Conservation (phyloP, 2,329 filamentous ascomycete genomes). For the Juglanconis sp. region DNA sequence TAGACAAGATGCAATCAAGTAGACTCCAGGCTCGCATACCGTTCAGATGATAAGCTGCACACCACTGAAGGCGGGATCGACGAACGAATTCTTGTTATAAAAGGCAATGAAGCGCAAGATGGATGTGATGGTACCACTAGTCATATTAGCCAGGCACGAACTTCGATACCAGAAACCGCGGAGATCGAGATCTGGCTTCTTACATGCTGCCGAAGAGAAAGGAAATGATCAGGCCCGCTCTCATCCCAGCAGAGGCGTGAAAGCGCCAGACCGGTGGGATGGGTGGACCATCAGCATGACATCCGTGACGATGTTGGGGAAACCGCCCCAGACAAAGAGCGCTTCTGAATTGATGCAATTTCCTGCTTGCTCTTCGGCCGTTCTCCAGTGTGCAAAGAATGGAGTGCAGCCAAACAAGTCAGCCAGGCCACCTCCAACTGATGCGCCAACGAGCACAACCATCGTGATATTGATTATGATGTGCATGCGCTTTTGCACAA, state of each 20-base stretch:
- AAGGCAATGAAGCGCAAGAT: slow-evolving; percentile 27
- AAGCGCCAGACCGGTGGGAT: slow-evolving; percentile 31
- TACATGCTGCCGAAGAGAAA: slow-evolving; percentile 6
- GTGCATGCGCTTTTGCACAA: slow-evolving; percentile 15
- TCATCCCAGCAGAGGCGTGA: background rate
- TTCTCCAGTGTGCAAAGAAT: slow-evolving; percentile 10
- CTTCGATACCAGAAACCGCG: background rate
- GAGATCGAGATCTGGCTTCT: background rate
- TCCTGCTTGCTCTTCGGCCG: slow-evolving; percentile 7
- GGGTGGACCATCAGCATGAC: slow-evolving; percentile 31
- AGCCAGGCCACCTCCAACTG: background rate
- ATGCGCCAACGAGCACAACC: background rate
- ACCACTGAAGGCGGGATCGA: slow-evolving; percentile 22
- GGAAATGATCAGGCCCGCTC: background rate
- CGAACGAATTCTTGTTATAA: slow-evolving; percentile 19
- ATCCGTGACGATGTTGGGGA: slow-evolving; percentile 36
- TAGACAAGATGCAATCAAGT: slow-evolving; percentile 27
- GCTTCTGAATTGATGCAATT: slow-evolving; percentile 27
- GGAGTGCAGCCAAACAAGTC: background rate
- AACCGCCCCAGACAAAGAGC: slow-evolving; percentile 27
- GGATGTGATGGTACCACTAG: slow-evolving; percentile 27
- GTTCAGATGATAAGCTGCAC: slow-evolving; percentile 24
- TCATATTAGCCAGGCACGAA: slow-evolving; percentile 4
- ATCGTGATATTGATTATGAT: slow-evolving; percentile 12
- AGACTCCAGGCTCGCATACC: slow-evolving; percentile 24